Conservation (phyloP, 257 asterid genomes). For the Thymus quinquecostatus region DNA sequence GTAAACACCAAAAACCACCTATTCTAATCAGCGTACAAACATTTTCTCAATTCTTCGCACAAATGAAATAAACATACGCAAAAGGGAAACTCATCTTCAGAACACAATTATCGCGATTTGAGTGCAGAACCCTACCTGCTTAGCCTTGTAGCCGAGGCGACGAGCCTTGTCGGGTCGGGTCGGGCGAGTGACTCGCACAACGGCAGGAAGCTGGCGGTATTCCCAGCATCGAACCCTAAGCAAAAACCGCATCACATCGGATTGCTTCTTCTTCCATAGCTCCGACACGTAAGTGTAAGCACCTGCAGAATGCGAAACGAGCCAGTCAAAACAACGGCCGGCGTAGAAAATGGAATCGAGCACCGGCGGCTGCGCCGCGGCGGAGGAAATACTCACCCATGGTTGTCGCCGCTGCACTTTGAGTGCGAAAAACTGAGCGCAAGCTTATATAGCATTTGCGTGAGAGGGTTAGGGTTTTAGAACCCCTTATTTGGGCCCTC, state of each 20-base stretch:
- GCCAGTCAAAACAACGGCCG: neutral
- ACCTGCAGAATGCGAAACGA: conserved; percentile 32
- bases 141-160: conserved; percentile 59
- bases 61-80: neutral
- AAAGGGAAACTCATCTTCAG: too few species aligned
- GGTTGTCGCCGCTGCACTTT: conserved; percentile 33
- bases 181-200: conserved; percentile 53
- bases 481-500: conserved; percentile 15
- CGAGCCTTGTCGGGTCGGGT: conserved; percentile 65
- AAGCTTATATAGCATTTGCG: conserved; percentile 10
- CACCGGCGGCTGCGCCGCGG: neutral
- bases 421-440: neutral
- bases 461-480: conserved; percentile 27
- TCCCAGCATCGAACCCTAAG: conserved; percentile 45
- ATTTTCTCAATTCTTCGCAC: neutral
- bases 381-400: conserved; percentile 26
- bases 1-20: neutral
- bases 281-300: conserved; percentile 53
- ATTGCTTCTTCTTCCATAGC: conserved; percentile 56
- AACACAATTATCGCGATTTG: too few species aligned
- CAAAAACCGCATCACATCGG: conserved; percentile 54
- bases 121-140: conserved; percentile 37
- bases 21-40: neutral
- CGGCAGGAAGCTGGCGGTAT: conserved; percentile 56
- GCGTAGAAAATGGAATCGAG: neutral